Conservation (phyloP, 2,329 filamentous ascomycete genomes). For the Cylindrodendrum hubeiense region DNA sequence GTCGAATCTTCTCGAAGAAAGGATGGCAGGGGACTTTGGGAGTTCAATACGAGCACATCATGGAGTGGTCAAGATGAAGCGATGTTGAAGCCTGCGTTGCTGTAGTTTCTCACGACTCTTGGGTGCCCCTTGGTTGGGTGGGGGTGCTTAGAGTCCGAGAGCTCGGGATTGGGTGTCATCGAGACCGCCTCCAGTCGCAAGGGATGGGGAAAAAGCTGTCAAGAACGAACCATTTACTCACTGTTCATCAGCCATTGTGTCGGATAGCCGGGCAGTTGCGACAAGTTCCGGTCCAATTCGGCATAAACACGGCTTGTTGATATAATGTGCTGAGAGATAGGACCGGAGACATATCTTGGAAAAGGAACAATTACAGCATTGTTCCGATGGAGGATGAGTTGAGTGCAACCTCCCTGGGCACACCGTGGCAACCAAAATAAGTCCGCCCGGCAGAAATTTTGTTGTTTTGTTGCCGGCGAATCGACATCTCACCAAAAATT, state of each 20-base stretch:
- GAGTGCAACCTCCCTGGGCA: slow-evolving; percentile 35
- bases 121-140: slow-evolving; percentile 8
- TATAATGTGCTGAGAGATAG: slow-evolving; percentile 19
- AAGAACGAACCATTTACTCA: slow-evolving; percentile 11
- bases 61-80: background rate
- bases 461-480: slow-evolving; percentile 35
- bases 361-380: slow-evolving; percentile 28
- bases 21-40: background rate
- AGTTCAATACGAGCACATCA: background rate
- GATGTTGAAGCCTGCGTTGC: background rate
- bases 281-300: slow-evolving; percentile 1
- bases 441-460: slow-evolving; percentile 29
- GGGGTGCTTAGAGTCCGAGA: slow-evolving; percentile 5
- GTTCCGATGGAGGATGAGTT: slow-evolving; percentile 28
- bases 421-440: slow-evolving; percentile 36
- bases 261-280: slow-evolving; percentile 20
- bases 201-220: slow-evolving; percentile 15
- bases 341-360: slow-evolving; percentile 25
- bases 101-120: background rate
- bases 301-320: slow-evolving; percentile 7
- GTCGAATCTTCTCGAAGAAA: background rate
- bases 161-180: slow-evolving; percentile 17
- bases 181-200: background rate
- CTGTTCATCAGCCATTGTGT: slow-evolving; percentile 14
- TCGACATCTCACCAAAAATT: slow-evolving; percentile 42